A percentile compares a stretch with the other conserved stretches of the same genome.
Conservation (phyloP, 371 early-diverging fungal genomes). For the Mortierella sp. region DNA sequence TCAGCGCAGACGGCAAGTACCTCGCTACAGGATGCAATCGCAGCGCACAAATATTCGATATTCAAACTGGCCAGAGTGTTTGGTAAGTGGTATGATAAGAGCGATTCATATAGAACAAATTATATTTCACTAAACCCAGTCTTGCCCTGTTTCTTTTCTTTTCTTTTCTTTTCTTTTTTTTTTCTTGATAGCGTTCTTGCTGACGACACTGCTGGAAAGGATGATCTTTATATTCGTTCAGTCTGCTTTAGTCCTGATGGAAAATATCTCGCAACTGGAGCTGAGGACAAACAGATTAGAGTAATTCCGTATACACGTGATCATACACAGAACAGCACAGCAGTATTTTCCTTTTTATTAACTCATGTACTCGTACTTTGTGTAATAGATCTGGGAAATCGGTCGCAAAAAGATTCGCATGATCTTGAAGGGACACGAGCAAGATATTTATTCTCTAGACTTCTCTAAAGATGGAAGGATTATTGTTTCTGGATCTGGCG, state of each 20-base stretch:
- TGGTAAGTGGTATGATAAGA: conserved; percentile 62
- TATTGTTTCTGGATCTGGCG: conserved; percentile 96
- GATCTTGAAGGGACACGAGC: conserved; percentile 90
- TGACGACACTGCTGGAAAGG: conserved; percentile 81
- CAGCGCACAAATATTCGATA: conserved; percentile 91
- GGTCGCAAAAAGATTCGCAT: conserved; percentile 75
- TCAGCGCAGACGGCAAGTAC: conserved; percentile 91
- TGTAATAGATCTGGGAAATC: conserved; percentile 84
- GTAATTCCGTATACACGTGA: conserved; percentile 56
- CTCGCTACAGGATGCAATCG: conserved; percentile 97
- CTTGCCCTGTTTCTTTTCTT: not conserved
- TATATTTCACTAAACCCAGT: not conserved
- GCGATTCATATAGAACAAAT: not conserved
- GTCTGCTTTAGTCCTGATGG: conserved; percentile 98
- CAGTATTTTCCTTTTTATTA: not conserved
- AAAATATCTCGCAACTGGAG: conserved; percentile 94
- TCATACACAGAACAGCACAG: not conserved
- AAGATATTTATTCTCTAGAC: conserved; percentile 97
- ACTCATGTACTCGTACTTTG: not conserved
- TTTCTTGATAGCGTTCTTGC: conserved; percentile 72
- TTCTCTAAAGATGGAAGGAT: conserved; percentile 94
- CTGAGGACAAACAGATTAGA: conserved; percentile 96
- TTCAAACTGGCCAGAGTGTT: conserved; percentile 76
- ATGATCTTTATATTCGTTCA: conserved; percentile 95
- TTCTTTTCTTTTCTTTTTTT: not conserved